Evolutionary conservation across 2,329 filamentous ascomycete species (phyloP).

Genomic region (Colletotrichum cereale): DNA sequence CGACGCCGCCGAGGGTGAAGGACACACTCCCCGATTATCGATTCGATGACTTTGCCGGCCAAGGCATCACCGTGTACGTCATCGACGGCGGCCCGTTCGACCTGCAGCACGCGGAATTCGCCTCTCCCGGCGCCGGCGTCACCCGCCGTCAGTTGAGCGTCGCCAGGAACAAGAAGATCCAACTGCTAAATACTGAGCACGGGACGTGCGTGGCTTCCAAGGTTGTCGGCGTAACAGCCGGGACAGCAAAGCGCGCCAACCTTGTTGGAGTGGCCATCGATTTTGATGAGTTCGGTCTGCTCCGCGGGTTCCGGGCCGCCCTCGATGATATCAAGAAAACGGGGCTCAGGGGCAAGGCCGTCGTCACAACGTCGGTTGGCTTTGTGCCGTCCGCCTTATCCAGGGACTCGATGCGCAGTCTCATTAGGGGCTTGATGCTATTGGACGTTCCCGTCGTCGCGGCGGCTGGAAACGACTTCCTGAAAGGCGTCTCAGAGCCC

Average conservation of each 20-base stretch:
- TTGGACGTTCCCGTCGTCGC: slow-evolving; percentile 13
- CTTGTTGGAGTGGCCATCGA: slow-evolving; percentile 9
- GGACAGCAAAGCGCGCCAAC: slow-evolving; percentile 3
- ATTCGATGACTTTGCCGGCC: slow-evolving; percentile 14
- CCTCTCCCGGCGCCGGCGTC: neutral
- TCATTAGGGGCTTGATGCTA: neutral
- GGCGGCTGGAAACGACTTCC: slow-evolving; percentile 6
- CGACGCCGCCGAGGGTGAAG: slow-evolving; percentile 6
- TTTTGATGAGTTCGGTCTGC: slow-evolving; percentile 7
- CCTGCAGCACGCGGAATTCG: slow-evolving; percentile 9
- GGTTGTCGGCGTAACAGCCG: neutral
- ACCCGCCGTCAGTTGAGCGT: slow-evolving; percentile 9
- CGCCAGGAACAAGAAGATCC: slow-evolving; percentile 13
- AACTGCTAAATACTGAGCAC: neutral
- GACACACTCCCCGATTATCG: neutral
- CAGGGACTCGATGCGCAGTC: neutral
- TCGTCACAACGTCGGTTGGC: slow-evolving; percentile 4
- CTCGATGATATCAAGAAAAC: neutral
- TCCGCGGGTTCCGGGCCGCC: neutral
- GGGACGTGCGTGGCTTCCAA: slow-evolving; percentile 19
- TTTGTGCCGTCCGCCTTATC: neutral
- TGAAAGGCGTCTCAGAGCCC: neutral
- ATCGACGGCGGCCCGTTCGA: slow-evolving; percentile 10
- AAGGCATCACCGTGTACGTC: slow-evolving; percentile 17
- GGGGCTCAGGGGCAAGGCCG: neutral